Conservation (phyloP, 1,139 yeast genomes). For the Kazachstania sp. region DNA sequence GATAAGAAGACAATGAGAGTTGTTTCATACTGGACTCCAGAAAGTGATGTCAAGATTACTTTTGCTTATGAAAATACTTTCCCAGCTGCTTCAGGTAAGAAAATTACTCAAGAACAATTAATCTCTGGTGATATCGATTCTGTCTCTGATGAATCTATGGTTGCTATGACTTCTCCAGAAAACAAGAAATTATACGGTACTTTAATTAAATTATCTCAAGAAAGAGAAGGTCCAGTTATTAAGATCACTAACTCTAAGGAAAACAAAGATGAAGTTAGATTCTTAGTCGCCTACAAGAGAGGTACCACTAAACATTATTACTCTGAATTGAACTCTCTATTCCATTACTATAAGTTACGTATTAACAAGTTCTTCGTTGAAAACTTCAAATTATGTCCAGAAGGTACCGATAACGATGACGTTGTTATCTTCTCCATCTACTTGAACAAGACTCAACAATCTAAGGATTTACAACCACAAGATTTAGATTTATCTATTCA, state of each 20-base stretch:
- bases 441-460: slow-evolving; percentile 42
- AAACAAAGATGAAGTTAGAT: slow-evolving; percentile 70
- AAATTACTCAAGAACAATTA: slow-evolving; percentile 30
- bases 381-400: slow-evolving; percentile 43
- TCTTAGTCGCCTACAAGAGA: slow-evolving; percentile 82
- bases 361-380: slow-evolving; percentile 90
- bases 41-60: slow-evolving; percentile 64
- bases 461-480: slow-evolving; percentile 29
- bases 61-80: slow-evolving; percentile 80
- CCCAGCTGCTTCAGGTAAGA: slow-evolving; percentile 34
- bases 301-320: slow-evolving; percentile 80
- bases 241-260: slow-evolving; percentile 70
- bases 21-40: slow-evolving; percentile 70
- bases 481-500: slow-evolving; percentile 63
- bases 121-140: slow-evolving; percentile 43
- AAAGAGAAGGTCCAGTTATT: slow-evolving; percentile 87
- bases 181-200: slow-evolving; percentile 72
- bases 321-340: slow-evolving; percentile 79
- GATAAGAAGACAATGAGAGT: slow-evolving; percentile 50
- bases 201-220: slow-evolving; percentile 59
- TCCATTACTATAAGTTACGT: slow-evolving; percentile 79
- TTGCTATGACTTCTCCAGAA: slow-evolving; percentile 68
- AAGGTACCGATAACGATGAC: slow-evolving; percentile 34
- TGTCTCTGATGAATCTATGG: slow-evolving; percentile 74
- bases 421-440: slow-evolving; percentile 81